phyloP scores from a whole-genome alignment of 768 basidiomycete species.

The Cubamyces lactineus region DNA sequence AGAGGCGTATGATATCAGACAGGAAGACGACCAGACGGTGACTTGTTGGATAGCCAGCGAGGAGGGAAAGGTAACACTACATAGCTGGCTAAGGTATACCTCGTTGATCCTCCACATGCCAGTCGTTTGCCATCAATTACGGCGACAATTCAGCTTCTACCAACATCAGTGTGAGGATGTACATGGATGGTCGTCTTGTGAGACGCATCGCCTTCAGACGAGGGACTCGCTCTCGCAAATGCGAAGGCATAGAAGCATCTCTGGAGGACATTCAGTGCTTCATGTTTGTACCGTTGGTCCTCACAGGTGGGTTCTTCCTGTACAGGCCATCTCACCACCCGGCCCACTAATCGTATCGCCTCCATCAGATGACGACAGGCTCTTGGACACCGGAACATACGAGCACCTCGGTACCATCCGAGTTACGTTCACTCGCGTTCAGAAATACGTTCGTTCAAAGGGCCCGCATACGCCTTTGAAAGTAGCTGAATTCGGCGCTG shows the following conservation, averaged over 20 bases:
- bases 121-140: slow-evolving; percentile 5
- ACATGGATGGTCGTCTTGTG: not conserved
- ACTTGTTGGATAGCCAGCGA: slow-evolving; percentile 21
- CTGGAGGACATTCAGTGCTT: not conserved
- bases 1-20: not conserved
- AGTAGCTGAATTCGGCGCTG: not conserved
- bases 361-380: slow-evolving; percentile 10
- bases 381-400: not conserved
- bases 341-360: not conserved
- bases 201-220: not conserved
- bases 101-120: not conserved
- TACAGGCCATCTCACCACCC: not conserved
- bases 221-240: not conserved
- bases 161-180: not conserved
- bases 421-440: slow-evolving; percentile 9
- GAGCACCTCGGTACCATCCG: slow-evolving; percentile 12
- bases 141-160: not conserved
- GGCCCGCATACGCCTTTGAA: no score
- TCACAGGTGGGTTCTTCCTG: not conserved
- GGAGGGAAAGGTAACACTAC: slow-evolving; percentile 8
- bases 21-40: not conserved
- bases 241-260: not conserved
- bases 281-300: not conserved
- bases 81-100: not conserved
- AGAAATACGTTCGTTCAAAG: not conserved